Conservation (phyloP, 257 asterid species). For the Rhazya stricta region DNA sequence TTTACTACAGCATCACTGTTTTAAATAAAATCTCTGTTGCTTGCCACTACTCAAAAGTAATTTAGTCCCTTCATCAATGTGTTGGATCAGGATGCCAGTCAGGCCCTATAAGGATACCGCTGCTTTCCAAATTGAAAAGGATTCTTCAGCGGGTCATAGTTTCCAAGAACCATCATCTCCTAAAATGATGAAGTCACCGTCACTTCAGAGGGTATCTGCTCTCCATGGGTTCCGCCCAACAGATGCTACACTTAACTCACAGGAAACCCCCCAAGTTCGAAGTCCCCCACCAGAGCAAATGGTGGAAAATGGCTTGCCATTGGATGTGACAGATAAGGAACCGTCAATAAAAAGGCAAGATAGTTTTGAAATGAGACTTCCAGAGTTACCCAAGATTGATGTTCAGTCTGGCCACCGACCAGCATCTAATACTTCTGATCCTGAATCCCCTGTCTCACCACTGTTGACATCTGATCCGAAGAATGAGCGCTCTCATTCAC, state of each 20-base stretch:
- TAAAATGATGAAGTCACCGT: constrained; percentile 87
- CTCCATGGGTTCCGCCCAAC: constrained; percentile 65
- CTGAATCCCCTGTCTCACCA: constrained; percentile 99
- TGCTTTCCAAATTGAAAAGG: constrained; percentile 82
- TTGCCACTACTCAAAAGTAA: not conserved
- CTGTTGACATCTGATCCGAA: constrained; percentile 96
- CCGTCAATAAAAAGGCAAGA: constrained; percentile 96
- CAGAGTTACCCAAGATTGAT: constrained; percentile 91
- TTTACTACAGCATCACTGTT: not conserved
- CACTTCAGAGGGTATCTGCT: constrained; percentile 79
- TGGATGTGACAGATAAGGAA: constrained; percentile 60
- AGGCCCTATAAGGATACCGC: constrained; percentile 70
- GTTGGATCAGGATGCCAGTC: constrained; percentile 79
- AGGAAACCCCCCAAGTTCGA: constrained; percentile 63
- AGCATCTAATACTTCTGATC: constrained; percentile 61
- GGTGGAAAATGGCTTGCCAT: constrained; percentile 67
- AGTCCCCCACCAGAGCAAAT: constrained; percentile 93
- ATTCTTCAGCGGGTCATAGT: constrained; percentile 65
- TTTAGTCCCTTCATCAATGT: constrained; percentile 1
- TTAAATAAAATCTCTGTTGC: not conserved
- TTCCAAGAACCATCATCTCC: constrained; percentile 93
- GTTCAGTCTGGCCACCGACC: constrained; percentile 76
- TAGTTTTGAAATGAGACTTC: constrained; percentile 92
- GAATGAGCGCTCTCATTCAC: constrained; percentile 97
- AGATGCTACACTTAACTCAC: constrained; percentile 64